Evolutionary conservation across 441 rosid species (phyloP), one percentile per base, ranked within the genome.

Genomic region (Biscutella laevigata): DNA sequence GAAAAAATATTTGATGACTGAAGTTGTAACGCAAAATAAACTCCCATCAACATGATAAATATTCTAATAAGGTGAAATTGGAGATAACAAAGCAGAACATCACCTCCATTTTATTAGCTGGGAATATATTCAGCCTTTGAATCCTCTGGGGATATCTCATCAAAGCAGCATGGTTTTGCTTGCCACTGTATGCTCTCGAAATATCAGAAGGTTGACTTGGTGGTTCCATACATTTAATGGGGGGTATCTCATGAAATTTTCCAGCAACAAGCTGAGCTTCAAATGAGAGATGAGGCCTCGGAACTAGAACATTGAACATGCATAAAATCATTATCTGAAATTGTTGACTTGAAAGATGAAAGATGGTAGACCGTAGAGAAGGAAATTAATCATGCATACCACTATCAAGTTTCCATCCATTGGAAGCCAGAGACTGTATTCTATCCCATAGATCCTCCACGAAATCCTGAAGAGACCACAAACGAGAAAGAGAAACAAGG

Each of bases 221-320:
- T 59, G 80, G 96, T 68, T 84, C 91, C 46, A 82, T 89, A 62
- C 91, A 76, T 77, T 80, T 85, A 59, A 89, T 52, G 17, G 89
- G 80, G 35, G 75, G 77, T 56, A 89, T 62, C 44, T 89, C 97
- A 67, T 85, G 94, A 57, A 89, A 85, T 69, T 83, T 94, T 66
- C 99, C 99, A 69, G 86, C 84, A 66, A 94, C 97, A 70, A 86
- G 83, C 80, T 94, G 97, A 59, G 99, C 96, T 78, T 94, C 99
- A 42, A 94, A 94, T 26, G 94, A 80, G 44, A 94, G 95, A 67
- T 94, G 99, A 64, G 96, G 99, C 71, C 94, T 83, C 38, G 97
- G 96, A 50, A 94, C 99, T 94, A 71, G 62, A 46, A 77, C 67
- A 66, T 7, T n/a, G 51, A 46, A 22, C 3, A 40, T 4, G 17